phyloP scores from a whole-genome alignment of 2,329 filamentous ascomycete genomes.

The Teratosphaeria zuluensis region DNA sequence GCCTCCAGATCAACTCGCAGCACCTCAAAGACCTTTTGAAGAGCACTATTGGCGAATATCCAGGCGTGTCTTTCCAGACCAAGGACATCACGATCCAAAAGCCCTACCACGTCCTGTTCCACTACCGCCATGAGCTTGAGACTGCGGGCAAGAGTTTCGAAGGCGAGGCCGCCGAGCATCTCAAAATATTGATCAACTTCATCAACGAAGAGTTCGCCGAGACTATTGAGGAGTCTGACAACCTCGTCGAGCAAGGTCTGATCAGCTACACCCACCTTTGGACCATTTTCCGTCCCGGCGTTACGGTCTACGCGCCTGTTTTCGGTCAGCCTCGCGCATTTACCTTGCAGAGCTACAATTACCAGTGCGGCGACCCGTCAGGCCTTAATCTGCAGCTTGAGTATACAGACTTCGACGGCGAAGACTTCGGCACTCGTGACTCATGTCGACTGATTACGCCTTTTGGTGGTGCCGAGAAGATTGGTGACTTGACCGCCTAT shows the following conservation, averaged over 20 bases:
- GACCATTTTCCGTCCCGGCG: conserved; percentile 34
- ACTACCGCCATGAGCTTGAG: conserved; percentile 21
- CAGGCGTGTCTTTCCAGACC: conserved; percentile 21
- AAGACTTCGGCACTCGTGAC: conserved; percentile 15
- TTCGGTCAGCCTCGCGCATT: conserved; percentile 24
- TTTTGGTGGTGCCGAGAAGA: conserved; percentile 14
- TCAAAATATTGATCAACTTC: conserved; percentile 24
- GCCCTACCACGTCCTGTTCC: conserved; percentile 20
- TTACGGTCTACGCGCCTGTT: conserved; percentile 17
- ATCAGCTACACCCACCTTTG: conserved; percentile 33
- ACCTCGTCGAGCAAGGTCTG: conserved; percentile 18
- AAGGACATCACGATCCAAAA: conserved; percentile 20
- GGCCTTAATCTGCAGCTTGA: conserved; percentile 19
- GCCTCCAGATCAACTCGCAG: conserved; percentile 20
- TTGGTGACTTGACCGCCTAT: conserved; percentile 17
- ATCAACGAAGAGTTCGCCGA: conserved; percentile 18
- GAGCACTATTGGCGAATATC: conserved; percentile 15
- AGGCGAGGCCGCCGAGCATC: conserved; percentile 23
- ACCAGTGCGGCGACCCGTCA: conserved; percentile 12
- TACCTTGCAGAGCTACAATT: conserved; percentile 20
- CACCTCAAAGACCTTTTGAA: conserved; percentile 22
- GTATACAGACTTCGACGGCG: conserved; percentile 28
- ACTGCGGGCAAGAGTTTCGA: conserved; percentile 11
- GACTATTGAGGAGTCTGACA: conserved; percentile 21
- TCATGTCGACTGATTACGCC: conserved; percentile 7